Conservation (phyloP, 441 rosid genomes). For the Gossypium davidsonii region DNA sequence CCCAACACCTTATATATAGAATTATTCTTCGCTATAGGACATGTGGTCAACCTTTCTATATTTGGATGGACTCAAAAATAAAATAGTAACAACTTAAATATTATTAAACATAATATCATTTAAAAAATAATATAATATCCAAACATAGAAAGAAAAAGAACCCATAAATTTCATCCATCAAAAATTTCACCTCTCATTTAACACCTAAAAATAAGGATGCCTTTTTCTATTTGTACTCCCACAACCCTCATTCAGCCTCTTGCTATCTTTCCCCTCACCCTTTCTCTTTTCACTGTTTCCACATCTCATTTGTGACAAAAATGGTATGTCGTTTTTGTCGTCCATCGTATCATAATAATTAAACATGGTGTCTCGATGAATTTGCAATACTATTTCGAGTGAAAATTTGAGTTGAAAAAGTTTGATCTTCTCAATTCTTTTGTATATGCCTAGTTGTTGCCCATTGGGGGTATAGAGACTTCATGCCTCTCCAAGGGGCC, state of each 20-base stretch:
- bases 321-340: conserved; percentile 23
- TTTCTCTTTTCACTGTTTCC: not conserved
- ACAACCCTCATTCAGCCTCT: conserved; percentile 13
- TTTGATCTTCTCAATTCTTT: no score
- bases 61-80: not conserved
- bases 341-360: not conserved
- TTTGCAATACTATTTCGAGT: not conserved
- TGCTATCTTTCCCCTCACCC: conserved; percentile 9
- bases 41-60: not conserved
- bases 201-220: conserved; percentile 25
- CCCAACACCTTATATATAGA: not conserved
- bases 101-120: not conserved
- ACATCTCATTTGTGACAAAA: conserved; percentile 26
- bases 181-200: conserved; percentile 18
- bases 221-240: conserved; percentile 21
- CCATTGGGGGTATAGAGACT: no score
- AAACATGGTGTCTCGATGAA: not conserved
- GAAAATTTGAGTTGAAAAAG: not conserved
- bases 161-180: not conserved
- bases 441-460: no score
- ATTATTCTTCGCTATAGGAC: no score
- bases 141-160: not conserved
- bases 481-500: no score
- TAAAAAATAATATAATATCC: not conserved
- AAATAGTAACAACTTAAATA: not conserved